A percentile compares a stretch with the other conserved stretches of the same genome.
phyloP scores from a whole-genome alignment of 208 protist species.

The Acanthamoeba castellanii region DNA sequence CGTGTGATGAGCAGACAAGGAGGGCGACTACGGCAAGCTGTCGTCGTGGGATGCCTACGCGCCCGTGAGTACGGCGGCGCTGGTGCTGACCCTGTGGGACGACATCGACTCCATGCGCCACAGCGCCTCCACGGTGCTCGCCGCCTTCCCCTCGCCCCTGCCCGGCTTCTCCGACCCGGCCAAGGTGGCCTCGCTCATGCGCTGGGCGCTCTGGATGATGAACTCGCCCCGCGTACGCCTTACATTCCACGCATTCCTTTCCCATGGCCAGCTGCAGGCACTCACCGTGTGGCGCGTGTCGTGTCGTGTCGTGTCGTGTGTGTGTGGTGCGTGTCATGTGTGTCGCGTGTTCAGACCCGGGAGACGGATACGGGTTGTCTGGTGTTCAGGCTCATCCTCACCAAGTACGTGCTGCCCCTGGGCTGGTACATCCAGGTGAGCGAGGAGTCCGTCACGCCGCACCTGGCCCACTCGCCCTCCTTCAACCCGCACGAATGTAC shows the following conservation, averaged over 20 bases:
- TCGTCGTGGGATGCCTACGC: not conserved
- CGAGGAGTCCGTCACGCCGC: not conserved
- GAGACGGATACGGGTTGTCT: constrained; percentile 39
- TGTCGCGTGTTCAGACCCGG: constrained; percentile 6
- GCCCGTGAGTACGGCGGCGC: not conserved
- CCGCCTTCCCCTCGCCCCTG: not conserved
- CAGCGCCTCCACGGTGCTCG: not conserved
- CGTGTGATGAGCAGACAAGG: not conserved
- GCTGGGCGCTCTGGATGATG: constrained; percentile 18
- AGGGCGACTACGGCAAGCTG: constrained; percentile 9
- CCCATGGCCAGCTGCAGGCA: too few relatives aligned
- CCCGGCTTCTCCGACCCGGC: constrained; percentile 4
- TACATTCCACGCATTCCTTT: not conserved
- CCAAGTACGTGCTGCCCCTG: constrained; percentile 33
- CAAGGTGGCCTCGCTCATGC: constrained; percentile 5
- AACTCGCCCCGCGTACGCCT: not conserved
- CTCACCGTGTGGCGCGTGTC: too few relatives aligned
- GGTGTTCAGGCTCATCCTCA: constrained; percentile 51
- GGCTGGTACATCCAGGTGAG: constrained; percentile 39
- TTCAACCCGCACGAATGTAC: not conserved
- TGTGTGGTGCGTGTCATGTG: not conserved
- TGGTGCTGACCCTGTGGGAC: constrained; percentile 52
- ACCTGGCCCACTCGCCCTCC: not conserved
- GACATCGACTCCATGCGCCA: constrained; percentile 64
- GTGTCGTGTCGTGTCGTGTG: not conserved